Evolutionary conservation across 345 rosid genomes (phyloP).

Genomic region (Melaleuca quinquenervia): DNA sequence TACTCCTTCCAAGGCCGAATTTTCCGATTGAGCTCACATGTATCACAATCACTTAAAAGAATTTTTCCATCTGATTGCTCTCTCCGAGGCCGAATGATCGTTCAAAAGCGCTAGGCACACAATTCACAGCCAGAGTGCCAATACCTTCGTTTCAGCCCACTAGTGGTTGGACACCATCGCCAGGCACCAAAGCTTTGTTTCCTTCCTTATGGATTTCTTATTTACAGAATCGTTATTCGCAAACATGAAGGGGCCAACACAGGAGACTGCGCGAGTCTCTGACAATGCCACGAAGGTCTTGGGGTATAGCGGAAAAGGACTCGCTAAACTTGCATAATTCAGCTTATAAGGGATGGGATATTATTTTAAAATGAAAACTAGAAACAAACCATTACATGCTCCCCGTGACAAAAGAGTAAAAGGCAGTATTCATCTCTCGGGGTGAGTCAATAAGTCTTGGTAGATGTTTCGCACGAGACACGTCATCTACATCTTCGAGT

Average conservation of each 20-base stretch:
- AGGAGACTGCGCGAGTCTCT: neutral
- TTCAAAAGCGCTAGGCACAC: neutral
- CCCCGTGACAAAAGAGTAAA: neutral
- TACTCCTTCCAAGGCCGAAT: neutral
- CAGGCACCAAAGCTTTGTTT: neutral
- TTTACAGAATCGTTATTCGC: neutral
- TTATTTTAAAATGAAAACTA: neutral
- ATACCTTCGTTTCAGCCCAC: neutral
- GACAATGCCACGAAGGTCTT: neutral
- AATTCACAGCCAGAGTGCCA: neutral
- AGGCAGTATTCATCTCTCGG: neutral
- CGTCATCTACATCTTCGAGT: slow-evolving; percentile 39
- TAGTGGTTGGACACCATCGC: neutral
- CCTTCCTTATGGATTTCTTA: neutral
- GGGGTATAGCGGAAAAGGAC: neutral
- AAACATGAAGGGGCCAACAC: neutral
- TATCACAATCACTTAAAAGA: neutral
- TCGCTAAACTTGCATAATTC: neutral
- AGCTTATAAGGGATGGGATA: neutral
- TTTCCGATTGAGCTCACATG: neutral
- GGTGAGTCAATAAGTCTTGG: neutral
- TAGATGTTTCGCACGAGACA: neutral
- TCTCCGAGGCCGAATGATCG: neutral
- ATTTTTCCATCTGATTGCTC: neutral
- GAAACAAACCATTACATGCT: neutral